Base-by-base conservation (phyloP, 2,329 filamentous ascomycete genomes). In the Nannizziopsis barbatae region DNA sequence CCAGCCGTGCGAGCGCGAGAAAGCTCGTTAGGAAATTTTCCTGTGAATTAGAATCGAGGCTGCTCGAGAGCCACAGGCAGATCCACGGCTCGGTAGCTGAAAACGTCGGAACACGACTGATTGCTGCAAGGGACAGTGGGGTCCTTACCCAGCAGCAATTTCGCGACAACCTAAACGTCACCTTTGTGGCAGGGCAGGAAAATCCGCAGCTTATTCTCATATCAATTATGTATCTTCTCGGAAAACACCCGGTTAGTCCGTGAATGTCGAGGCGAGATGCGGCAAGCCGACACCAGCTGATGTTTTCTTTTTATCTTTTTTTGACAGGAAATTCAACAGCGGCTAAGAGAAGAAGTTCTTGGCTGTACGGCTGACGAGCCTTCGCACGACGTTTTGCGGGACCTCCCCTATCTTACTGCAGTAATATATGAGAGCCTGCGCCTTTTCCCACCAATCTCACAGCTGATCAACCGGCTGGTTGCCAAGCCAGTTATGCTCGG, bases 361-460 rank as follows among this genome's bases (percentile, higher is more conserved):
- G 46, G 40, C 8, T 51, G 27, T 20, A 31, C 12, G 17, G 41
- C 41, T 33, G 41, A 43, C 1, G n/a, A 18, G 15, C 41, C 41
- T 12, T 33, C 41, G 2, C 41, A 43, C 12, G 5, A 5, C 14
- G 11, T 35, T 9, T 33, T 43, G 27, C 41, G 41, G 37, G 58
- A 62, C 31, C 59, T 73, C 22, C 70, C 71, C 0, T 64, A 65
- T 30, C 59, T 75, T 5, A 71, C 66, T 1, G 60, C 72, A 0
- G 62, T 71, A 18, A 59, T 75, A 15, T 68, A 71, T 52, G 72
- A 75, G 46, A 59, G 62, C 17, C 64, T 75, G 9, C 69, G 73
- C 1, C 62, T 75, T 40, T 73, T 70, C 49, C 73, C 73, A 0
- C 72, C 73, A 5, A 68, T 75, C 45, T 68, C 64, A 0, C 71